Base-by-base conservation (phyloP, 2,329 filamentous ascomycete genomes). In the Clonostachys byssicola region DNA sequence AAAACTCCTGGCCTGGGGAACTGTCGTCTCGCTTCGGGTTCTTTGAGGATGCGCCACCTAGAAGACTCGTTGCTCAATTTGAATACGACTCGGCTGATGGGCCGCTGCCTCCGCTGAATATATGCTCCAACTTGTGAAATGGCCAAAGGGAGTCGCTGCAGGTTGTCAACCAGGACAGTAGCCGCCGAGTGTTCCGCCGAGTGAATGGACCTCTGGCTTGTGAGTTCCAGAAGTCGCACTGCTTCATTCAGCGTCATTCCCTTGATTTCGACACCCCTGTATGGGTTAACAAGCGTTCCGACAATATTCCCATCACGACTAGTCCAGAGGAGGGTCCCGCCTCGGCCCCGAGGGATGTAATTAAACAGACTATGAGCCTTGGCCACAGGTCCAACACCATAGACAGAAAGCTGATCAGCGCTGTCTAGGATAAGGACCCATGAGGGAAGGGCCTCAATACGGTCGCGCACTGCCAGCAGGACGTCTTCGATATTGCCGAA, bases 341-440 rank as follows among this genome's bases (percentile, higher is more conserved):
- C 36, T 8, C 14, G 17, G 12, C 17, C 36, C 36, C 17, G 36
- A n/a, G 36, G 36, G 36, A 39, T n/a, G 36, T n/a, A 39, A 14
- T 14, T 39, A 20, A 42, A 42, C 2, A 66, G 47, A 3, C 34
- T 38, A 30, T 30, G 23, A 30, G 23, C 23, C 23, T 30, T 30
- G 23, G 23, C 23, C 23, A 30, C 23, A 30, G 23, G 23, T 30
- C 23, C 23, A 30, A 30, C 23, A 30, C 23, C 23, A 30, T 30
- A 30, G 8, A 30, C 23, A 30, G 23, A 30, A 2, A 64, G 46
- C 20, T 65, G 53, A 47, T 67, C 60, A 5, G 59, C 62, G 34
- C 67, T 68, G n/a, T 67, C 64, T 12, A 67, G 43, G 12, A 68
- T 40, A 4, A 67, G 42, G 1, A 67, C 40, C 64, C 60, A 68